These are phyloP conservation scores for Obelidium mucronatum DNA, from an alignment of 192 early-diverging fungal species.

Conservation along the genomic window DNA sequence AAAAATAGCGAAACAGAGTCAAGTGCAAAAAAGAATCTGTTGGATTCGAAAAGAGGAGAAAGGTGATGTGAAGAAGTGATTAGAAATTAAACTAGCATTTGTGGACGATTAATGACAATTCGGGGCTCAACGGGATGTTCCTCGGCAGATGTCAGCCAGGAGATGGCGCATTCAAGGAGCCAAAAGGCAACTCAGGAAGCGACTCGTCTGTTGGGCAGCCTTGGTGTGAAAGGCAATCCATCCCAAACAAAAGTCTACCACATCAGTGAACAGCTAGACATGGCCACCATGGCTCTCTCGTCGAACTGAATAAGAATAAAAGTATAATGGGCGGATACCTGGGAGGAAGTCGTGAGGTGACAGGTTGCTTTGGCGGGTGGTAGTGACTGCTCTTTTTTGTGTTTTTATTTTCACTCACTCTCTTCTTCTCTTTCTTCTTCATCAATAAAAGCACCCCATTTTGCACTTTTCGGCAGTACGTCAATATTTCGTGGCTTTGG, in stretches of 20 bases:
- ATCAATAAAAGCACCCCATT: constrained; percentile 13
- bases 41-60: neutral
- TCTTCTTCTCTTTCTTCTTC: constrained; percentile 5
- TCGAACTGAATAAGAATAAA: too few species aligned
- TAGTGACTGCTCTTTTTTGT: neutral
- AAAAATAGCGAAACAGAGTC: neutral
- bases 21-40: neutral
- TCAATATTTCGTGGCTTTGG: too few species aligned
- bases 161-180: too few species aligned
- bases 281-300: too few species aligned
- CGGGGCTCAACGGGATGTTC: too few species aligned
- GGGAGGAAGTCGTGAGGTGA: neutral
- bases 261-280: neutral
- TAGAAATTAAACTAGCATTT: neutral
- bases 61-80: neutral
- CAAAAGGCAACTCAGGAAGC: too few species aligned
- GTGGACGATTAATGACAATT: too few species aligned
- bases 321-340: neutral
- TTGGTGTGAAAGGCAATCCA: neutral
- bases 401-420: neutral
- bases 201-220: too few species aligned
- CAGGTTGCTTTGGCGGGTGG: neutral
- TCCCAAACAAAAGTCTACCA: neutral
- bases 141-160: neutral
- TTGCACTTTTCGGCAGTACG: neutral